Evolutionary conservation across 352 stramenopile genomes (phyloP).

Genomic region (Pythium dissotocum): DNA sequence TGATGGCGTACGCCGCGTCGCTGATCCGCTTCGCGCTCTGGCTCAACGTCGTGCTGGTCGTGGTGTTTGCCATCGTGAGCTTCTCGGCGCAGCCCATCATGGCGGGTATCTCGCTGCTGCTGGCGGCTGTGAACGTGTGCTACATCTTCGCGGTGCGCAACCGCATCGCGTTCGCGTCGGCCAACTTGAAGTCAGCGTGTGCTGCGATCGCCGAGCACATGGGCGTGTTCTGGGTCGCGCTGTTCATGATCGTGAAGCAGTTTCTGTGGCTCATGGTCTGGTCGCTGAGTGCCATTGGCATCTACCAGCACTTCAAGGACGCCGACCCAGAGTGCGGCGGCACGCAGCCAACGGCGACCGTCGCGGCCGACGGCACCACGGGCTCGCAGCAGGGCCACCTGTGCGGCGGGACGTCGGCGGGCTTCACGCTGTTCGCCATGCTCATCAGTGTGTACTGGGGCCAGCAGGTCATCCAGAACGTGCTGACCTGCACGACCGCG

Average conservation of each 20-base stretch:
- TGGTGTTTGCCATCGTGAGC: conserved; percentile 61
- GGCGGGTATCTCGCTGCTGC: conserved; percentile 51
- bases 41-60: conserved; percentile 75
- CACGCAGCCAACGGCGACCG: conserved; percentile 29
- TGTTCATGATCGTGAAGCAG: conserved; percentile 72
- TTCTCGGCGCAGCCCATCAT: conserved; percentile 69
- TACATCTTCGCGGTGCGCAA: conserved; percentile 80
- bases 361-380: background rate
- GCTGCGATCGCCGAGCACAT: conserved; percentile 54
- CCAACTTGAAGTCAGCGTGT: conserved; percentile 79
- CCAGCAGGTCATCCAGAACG: conserved; percentile 84
- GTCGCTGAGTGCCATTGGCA: conserved; percentile 60
- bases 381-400: conserved; percentile 27
- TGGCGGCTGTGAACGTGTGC: conserved; percentile 80
- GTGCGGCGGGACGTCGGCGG: conserved; percentile 62
- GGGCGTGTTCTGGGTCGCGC: conserved; percentile 63
- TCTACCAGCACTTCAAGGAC: conserved; percentile 76
- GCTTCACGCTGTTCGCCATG: conserved; percentile 75
- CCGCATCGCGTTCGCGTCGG: conserved; percentile 79
- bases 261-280: conserved; percentile 74
- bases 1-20: conserved; percentile 70
- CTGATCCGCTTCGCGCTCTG: conserved; percentile 84
- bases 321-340: conserved; percentile 62
- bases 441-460: conserved; percentile 85
- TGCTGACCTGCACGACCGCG: conserved; percentile 78